Evolutionary conservation across 2,329 filamentous ascomycete species (phyloP).

Genomic region (Zasmidium cellare): DNA sequence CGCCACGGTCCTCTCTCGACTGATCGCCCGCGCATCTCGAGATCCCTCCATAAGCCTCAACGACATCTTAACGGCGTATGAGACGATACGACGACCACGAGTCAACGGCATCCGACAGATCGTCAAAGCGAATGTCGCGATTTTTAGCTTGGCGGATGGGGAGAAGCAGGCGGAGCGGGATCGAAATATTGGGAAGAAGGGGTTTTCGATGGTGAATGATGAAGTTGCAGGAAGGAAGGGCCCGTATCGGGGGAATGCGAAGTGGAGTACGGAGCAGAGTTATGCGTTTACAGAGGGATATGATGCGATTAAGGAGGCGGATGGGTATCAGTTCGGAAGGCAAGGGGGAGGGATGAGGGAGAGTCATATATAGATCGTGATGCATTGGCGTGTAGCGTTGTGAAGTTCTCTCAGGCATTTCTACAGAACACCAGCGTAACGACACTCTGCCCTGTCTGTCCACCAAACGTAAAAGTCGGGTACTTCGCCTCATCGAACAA

Average conservation of each 20-base stretch:
- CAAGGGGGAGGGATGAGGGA: too few species aligned
- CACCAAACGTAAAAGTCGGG: conserved; percentile 84
- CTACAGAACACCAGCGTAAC: conserved; percentile 77
- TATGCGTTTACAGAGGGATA: neutral
- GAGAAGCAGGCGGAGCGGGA: neutral
- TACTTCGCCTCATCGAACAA: conserved; percentile 74
- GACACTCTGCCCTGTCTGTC: conserved; percentile 83
- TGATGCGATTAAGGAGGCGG: neutral
- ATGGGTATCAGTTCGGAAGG: neutral
- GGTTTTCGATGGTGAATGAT: neutral
- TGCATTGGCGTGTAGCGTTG: too few species aligned
- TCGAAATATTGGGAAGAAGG: neutral
- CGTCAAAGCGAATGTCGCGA: neutral
- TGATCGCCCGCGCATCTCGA: neutral
- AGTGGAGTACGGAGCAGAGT: neutral
- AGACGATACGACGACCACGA: neutral
- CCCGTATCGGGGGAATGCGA: too few species aligned
- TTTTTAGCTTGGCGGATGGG: neutral
- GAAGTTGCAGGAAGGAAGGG: neutral
- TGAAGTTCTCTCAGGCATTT: neutral
- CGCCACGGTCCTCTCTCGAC: neutral
- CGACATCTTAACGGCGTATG: neutral
- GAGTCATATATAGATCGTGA: too few species aligned
- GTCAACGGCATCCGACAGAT: neutral
- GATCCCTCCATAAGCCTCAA: neutral